Evolutionary conservation across 2,329 filamentous ascomycete species (phyloP).

Genomic region (Fusarium sp.): DNA sequence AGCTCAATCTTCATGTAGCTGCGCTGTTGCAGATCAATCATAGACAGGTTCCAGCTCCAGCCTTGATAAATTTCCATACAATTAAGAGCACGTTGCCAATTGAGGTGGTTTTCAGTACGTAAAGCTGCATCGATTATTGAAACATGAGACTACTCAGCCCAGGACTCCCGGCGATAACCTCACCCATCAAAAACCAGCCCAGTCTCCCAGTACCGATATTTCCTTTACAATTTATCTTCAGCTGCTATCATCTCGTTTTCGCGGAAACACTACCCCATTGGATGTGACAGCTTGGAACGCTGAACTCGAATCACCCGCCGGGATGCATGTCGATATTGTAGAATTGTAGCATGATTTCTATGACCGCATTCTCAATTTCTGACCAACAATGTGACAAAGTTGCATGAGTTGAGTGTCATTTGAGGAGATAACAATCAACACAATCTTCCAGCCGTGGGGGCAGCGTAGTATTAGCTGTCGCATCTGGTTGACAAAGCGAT

Average conservation of each 20-base stretch:
- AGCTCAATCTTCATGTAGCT: not conserved
- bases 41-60: not conserved
- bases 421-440: not conserved
- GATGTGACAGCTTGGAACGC: constrained; percentile 6
- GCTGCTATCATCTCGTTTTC: not conserved
- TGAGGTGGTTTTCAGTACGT: not conserved
- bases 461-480: not conserved
- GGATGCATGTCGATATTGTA: constrained; percentile 16
- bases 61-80: not conserved
- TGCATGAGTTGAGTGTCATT: not conserved
- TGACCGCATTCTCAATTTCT: not conserved
- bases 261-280: not conserved
- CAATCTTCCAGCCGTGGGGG: not conserved
- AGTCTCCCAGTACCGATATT: not conserved
- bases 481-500: not conserved
- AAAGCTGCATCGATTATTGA: not conserved
- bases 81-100: not conserved
- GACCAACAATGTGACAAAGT: constrained; percentile 2
- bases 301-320: not conserved
- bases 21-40: not conserved
- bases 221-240: not conserved
- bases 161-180: not conserved
- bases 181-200: not conserved
- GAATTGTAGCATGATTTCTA: constrained; percentile 21
- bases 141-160: not conserved